phyloP scores from a whole-genome alignment of 2,329 filamentous ascomycete species.

The Stachybotrys elegans region DNA sequence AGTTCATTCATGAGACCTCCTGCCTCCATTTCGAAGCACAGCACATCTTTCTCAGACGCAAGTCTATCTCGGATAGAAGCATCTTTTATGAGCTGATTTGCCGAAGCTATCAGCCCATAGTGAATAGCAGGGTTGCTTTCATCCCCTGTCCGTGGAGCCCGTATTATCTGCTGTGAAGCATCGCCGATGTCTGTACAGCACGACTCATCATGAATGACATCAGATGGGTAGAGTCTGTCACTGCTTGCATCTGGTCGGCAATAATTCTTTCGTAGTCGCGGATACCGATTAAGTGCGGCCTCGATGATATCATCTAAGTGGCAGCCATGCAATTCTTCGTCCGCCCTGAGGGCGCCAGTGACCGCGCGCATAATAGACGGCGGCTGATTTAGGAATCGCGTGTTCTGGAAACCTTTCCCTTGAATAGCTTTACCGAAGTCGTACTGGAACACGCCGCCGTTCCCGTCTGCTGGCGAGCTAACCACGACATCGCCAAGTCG shows the following conservation, averaged over 20 bases:
- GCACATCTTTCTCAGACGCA: neutral
- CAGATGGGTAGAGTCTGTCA: slow-evolving; percentile 8
- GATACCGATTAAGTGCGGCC: neutral
- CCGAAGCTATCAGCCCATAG: neutral
- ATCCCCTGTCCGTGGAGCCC: neutral
- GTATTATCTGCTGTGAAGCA: neutral
- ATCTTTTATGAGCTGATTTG: neutral
- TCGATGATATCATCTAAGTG: slow-evolving; percentile 6
- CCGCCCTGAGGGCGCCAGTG: slow-evolving; percentile 3
- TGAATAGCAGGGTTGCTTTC: neutral
- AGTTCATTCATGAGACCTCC: slow-evolving; percentile 17
- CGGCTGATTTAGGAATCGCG: slow-evolving; percentile 11
- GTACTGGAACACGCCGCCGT: slow-evolving; percentile 17
- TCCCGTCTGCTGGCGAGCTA: slow-evolving; percentile 1
- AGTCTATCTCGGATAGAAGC: neutral
- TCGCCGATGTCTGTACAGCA: neutral
- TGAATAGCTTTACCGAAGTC: slow-evolving; percentile 18
- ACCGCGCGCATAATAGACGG: slow-evolving; percentile 9
- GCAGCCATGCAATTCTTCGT: slow-evolving; percentile 8
- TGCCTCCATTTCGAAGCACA: slow-evolving; percentile 8
- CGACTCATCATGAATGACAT: slow-evolving; percentile 5
- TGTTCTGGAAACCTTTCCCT: slow-evolving; percentile 8
- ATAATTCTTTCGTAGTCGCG: slow-evolving; percentile 9
- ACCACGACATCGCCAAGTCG: slow-evolving; percentile 22
- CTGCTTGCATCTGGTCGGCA: slow-evolving; percentile 5